phyloP scores from a whole-genome alignment of 2,329 filamentous ascomycete species.

The Epichloe aotearoae region DNA sequence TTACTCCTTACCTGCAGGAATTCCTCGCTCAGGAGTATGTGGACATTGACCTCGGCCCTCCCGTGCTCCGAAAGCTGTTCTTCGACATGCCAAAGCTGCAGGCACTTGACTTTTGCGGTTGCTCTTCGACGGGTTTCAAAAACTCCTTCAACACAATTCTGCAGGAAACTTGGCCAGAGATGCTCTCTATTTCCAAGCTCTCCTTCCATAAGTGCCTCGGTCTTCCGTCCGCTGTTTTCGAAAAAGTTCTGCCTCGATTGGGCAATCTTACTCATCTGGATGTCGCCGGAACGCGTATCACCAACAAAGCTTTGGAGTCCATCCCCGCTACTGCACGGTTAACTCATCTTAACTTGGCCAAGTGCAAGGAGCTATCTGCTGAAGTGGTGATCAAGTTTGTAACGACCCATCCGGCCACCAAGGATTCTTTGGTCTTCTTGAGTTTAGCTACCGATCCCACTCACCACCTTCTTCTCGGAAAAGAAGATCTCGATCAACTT shows the following conservation, averaged over 20 bases:
- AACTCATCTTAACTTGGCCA: constrained; percentile 66
- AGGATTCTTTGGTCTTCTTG: constrained; percentile 51
- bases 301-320: constrained; percentile 52
- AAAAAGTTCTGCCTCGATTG: constrained; percentile 58
- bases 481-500: constrained; percentile 49
- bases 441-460: constrained; percentile 61
- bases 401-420: constrained; percentile 55
- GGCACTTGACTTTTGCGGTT: constrained; percentile 66
- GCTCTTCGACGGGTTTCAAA: constrained; percentile 55
- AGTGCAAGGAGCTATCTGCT: constrained; percentile 58
- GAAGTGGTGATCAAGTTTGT: constrained; percentile 57
- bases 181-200: constrained; percentile 50
- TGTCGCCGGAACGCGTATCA: constrained; percentile 65
- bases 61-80: constrained; percentile 58
- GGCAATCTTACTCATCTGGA: constrained; percentile 61
- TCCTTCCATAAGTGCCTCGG: constrained; percentile 70
- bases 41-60: constrained; percentile 58
- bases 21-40: constrained; percentile 72
- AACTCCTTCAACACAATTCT: constrained; percentile 47
- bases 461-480: constrained; percentile 57
- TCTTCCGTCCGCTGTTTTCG: constrained; percentile 53
- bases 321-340: constrained; percentile 60
- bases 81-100: constrained; percentile 49
- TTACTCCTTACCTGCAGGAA: constrained; percentile 63
- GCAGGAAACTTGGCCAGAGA: constrained; percentile 35